Base-by-base conservation (phyloP, 257 asterid genomes). In the Gardenia jasminoides region DNA sequence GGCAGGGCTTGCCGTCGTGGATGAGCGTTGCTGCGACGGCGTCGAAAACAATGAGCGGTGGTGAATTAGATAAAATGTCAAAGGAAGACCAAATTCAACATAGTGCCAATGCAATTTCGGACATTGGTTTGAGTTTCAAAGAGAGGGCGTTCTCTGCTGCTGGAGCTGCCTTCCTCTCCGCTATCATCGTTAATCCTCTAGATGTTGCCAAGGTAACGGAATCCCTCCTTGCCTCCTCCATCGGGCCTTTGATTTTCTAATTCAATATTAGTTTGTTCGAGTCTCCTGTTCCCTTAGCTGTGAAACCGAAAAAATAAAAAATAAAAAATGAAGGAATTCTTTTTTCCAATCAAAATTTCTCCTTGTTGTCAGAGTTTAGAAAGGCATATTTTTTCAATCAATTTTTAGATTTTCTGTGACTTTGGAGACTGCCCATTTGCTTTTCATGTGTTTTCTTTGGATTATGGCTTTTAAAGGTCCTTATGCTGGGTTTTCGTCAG, bases 71-170 rank as follows among this genome's bases (percentile, higher is more conserved):
- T 71, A 69, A 87, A 24, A 72, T 78, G 79, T n/a, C 76, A 3
- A 61, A 33, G 12, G 73, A 78, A 48, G 80, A 82, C 9, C 58
- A 39, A 58, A 24, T 11, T 41, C 47, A n/a, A 26, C 19, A 47
- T 31, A 39, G 73, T 71, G 74, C 71, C 15, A 58, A 58, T 65
- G 62, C 71, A 0, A 67, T 82, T 80, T 77, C 91, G 6, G 95
- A 89, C 66, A 76, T 84, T 67, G 68, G 76, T 66, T 89, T 93
- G 83, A 83, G 95, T 62, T 91, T 87, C 65, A 72, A 77, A 61
- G 96, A 94, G 76, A 88, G 98, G 84, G 93, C 98, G 8, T 74
- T 88, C 48, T 86, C 98, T 43, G 98, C 97, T 68, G 98, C 91
- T 67, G 98, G 92, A 36, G 93, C 97, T 76, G 97, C 97, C 70